Conservation (phyloP, 306 rosid species). For the Lathyrus aphaca region DNA sequence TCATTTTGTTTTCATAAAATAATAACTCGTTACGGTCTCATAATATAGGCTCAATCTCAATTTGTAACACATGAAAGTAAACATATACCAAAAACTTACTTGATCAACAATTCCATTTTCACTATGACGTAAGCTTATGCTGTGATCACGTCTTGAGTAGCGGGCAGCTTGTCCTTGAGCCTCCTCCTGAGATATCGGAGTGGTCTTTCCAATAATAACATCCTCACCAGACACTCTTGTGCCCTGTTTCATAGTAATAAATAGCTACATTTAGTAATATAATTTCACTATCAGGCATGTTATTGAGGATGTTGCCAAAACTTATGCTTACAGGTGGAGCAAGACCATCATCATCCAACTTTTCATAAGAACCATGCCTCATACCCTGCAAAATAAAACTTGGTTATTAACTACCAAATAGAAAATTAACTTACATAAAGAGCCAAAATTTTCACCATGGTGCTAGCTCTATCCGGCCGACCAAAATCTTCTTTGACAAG, state of each 20-base stretch:
- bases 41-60: slow-evolving; percentile 16
- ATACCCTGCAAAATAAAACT: slow-evolving; percentile 74
- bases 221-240: slow-evolving; percentile 99
- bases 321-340: slow-evolving; percentile 88
- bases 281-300: slow-evolving; percentile 22
- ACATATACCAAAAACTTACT: slow-evolving; percentile 53
- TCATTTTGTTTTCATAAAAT: slow-evolving; percentile 6
- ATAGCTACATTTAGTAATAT: slow-evolving; percentile 25
- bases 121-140: slow-evolving; percentile 96
- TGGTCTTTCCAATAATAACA: slow-evolving; percentile 95
- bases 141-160: slow-evolving; percentile 90
- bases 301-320: slow-evolving; percentile 18
- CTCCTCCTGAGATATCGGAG: slow-evolving; percentile 88
- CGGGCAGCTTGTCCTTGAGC: slow-evolving; percentile 86
- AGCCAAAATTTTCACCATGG: slow-evolving; percentile 65
- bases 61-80: slow-evolving; percentile 1
- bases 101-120: slow-evolving; percentile 99
- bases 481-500: slow-evolving; percentile 98
- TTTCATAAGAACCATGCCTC: slow-evolving; percentile 98
- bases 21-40: not conserved
- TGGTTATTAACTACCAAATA: slow-evolving; percentile 6
- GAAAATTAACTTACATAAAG: slow-evolving; percentile 6
- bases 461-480: slow-evolving; percentile 93
- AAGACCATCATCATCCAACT: slow-evolving; percentile 98
- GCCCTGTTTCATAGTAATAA: slow-evolving; percentile 58